A percentile compares a stretch with the other conserved stretches of the same genome.
phyloP scores from a whole-genome alignment of 1,284 basidiomycete genomes.

The Ceratobasidium sp. region DNA sequence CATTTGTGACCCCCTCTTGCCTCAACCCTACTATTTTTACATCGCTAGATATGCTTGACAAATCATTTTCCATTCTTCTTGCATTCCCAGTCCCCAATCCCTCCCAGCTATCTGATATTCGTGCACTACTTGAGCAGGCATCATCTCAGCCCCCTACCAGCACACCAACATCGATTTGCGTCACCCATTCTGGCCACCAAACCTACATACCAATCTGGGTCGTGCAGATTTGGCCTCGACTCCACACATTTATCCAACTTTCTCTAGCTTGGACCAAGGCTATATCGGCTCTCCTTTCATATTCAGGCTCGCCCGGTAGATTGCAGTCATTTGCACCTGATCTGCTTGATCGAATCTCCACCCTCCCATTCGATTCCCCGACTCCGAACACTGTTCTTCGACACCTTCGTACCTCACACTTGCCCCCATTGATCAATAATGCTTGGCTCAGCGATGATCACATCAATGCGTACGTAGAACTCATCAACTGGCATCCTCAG shows the following conservation, averaged over 20 bases:
- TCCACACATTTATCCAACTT: neutral
- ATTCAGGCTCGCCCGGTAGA: neutral
- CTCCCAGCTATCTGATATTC: neutral
- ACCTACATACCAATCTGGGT: neutral
- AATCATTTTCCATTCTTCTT: neutral
- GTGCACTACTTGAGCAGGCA: neutral
- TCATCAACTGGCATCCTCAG: neutral
- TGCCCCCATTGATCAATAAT: neutral
- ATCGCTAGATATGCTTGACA: neutral
- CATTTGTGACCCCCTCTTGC: neutral
- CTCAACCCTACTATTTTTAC: neutral
- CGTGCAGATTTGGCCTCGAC: neutral
- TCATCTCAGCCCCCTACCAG: neutral
- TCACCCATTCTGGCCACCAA: neutral
- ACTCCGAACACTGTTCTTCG: neutral
- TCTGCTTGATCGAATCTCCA: neutral
- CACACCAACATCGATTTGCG: neutral
- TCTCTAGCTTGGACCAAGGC: neutral
- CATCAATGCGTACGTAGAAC: neutral
- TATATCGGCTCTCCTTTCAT: neutral
- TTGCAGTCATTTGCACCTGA: neutral
- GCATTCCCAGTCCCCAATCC: neutral
- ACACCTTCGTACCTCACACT: neutral
- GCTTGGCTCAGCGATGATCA: neutral
- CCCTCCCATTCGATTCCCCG: neutral